Percentiles rank a stretch among this genome's conserved stretches.
Conservation (phyloP, 2,329 filamentous ascomycete genomes). For the Botrytis deweyae region DNA sequence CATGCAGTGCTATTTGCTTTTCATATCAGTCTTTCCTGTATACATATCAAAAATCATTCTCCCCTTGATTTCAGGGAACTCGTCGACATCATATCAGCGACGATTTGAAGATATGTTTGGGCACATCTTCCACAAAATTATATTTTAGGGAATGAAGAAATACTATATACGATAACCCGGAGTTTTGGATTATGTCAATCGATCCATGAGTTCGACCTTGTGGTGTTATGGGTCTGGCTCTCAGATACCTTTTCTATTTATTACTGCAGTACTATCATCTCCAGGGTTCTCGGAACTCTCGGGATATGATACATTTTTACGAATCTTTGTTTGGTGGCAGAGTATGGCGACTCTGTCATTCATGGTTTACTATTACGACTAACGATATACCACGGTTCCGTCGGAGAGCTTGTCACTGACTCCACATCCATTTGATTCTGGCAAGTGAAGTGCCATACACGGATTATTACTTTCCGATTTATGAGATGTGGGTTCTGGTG, state of each 20-base stretch:
- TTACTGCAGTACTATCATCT: accelerated
- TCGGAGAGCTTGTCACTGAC: neutral
- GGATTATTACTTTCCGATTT: neutral
- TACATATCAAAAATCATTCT: accelerated
- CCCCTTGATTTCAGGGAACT: neutral
- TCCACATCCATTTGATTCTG: neutral
- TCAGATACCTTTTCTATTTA: neutral
- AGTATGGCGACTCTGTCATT: neutral
- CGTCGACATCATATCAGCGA: neutral
- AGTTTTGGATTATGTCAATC: neutral
- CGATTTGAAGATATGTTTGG: neutral
- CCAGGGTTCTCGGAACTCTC: too few relatives aligned
- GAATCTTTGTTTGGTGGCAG: neutral
- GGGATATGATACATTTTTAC: neutral
- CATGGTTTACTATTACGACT: neutral
- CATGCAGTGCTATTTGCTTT: neutral
- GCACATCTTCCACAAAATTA: neutral
- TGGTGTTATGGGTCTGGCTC: neutral
- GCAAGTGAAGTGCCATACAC: neutral
- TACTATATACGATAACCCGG: neutral
- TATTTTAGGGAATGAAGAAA: accelerated
- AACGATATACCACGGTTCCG: neutral
- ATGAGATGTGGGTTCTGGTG: neutral
- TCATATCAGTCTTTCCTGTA: neutral
- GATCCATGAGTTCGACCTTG: neutral